Percentiles rank a stretch among this genome's conserved stretches.
Conservation (phyloP, 129 eudicot genomes). For the Lactuca sativa region DNA sequence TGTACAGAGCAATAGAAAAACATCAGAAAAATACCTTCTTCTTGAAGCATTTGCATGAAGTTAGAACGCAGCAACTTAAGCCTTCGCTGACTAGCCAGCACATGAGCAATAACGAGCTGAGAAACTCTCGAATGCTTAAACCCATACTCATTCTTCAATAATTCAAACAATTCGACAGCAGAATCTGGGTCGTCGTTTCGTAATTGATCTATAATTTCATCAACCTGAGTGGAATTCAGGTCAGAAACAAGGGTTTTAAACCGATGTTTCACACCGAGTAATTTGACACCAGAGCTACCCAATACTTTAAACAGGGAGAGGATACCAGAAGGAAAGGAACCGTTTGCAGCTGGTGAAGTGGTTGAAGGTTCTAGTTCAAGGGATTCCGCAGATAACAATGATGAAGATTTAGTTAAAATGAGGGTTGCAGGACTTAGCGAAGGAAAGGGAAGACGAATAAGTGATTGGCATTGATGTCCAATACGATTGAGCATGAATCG, state of each 20-base stretch:
- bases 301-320: constrained; percentile 12
- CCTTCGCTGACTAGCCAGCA: constrained; percentile 49
- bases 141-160: constrained; percentile 54
- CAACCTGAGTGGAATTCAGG: constrained; percentile 39
- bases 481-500: constrained; percentile 45
- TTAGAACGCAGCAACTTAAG: constrained; percentile 37
- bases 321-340: constrained; percentile 2
- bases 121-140: constrained; percentile 46
- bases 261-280: constrained; percentile 21
- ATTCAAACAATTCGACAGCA: constrained; percentile 55
- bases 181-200: constrained; percentile 17
- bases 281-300: constrained; percentile 26
- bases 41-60: constrained; percentile 42
- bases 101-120: constrained; percentile 52
- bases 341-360: constrained; percentile 4
- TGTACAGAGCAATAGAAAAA: too few species aligned
- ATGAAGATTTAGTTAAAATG: constrained; percentile 31
- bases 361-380: constrained; percentile 10
- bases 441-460: constrained; percentile 14
- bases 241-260: constrained; percentile 28
- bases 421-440: constrained; percentile 22
- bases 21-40: constrained; percentile 49
- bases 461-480: constrained; percentile 29
- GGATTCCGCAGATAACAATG: constrained; percentile 33
- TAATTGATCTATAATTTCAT: constrained; percentile 40